Base-by-base conservation (phyloP, 805 yeast species). In the Yarrowia keelungensis region DNA sequence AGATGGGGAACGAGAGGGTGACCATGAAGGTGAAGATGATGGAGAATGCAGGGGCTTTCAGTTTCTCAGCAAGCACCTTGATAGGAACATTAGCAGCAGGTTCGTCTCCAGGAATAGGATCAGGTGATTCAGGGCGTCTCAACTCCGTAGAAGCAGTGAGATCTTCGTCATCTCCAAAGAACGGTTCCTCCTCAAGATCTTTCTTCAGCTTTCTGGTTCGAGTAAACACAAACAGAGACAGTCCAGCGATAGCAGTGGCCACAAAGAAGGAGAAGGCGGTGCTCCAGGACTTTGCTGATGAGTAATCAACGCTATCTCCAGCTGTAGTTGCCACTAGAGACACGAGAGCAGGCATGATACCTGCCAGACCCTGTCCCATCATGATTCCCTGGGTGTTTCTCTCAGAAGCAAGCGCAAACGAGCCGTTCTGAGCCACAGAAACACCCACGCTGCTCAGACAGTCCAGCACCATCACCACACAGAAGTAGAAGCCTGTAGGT, bases 281-380 rank as follows among this genome's bases (percentile, higher is more conserved):
- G 9, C 39, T 32, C 56, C 56, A 62, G 1, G 67, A 62, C 2
- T 22, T n/a, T 9, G 45, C 56, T 11, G 67, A 62, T 12, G 65
- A 43, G 42, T 59, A 59, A 45, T 59, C 65, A 12, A 59, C 65
- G 15, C 42, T 59, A 15, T 45, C 65, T 11, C 65, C 65, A n/a
- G 65, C 65, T 8, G 42, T 43, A 15, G 86, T 86, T 11, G 89
- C 85, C 11, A 84, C 70, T 70, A 87, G 88, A 72, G 86, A 84
- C 14, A 89, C 87, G 19, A 90, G 75, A 0, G 97, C 87, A 1
- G 99, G 98, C 43, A 94, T 79, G 0, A 95, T 97, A 1, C 99
- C 99, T 0, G 98, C 92, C 16, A 94, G 80, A 0, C 97, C 97
- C 77, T 94, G 97, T 1, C 99, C 99, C 3, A 93, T 93, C 89